phyloP scores from a whole-genome alignment of 2,329 filamentous ascomycete genomes.

The Allantophomopsis cytisporea region DNA sequence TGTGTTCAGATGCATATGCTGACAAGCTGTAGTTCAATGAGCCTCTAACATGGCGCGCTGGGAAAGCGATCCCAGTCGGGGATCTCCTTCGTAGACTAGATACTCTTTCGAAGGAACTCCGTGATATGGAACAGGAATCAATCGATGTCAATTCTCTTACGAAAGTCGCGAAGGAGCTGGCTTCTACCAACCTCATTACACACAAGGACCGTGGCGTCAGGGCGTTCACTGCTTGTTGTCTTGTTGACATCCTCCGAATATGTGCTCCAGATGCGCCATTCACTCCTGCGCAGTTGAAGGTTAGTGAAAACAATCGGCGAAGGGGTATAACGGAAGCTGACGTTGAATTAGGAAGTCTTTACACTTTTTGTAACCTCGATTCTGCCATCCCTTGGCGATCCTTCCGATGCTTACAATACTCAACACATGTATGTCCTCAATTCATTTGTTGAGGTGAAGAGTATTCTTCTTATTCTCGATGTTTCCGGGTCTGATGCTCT shows the following conservation, averaged over 20 bases:
- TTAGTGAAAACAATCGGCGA: constrained; percentile 22
- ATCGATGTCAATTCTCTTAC: constrained; percentile 72
- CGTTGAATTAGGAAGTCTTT: constrained; percentile 68
- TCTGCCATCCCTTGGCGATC: constrained; percentile 73
- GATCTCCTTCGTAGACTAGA: constrained; percentile 75
- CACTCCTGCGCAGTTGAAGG: constrained; percentile 80
- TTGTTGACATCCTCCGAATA: constrained; percentile 85
- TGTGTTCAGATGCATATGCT: too few species aligned
- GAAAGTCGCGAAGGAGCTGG: constrained; percentile 75
- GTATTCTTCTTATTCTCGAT: constrained; percentile 82
- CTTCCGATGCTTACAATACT: constrained; percentile 78
- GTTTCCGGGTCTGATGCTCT: constrained; percentile 71
- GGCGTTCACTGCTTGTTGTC: constrained; percentile 75
- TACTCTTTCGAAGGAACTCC: constrained; percentile 68
- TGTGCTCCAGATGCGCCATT: constrained; percentile 94
- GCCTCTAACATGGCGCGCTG: constrained; percentile 79
- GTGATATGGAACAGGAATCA: constrained; percentile 76
- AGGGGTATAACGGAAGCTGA: neutral
- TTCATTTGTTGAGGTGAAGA: constrained; percentile 86
- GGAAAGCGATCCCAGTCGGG: constrained; percentile 73
- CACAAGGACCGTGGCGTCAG: constrained; percentile 93
- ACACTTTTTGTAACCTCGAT: constrained; percentile 73
- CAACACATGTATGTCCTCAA: constrained; percentile 87
- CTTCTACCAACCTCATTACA: constrained; percentile 64
- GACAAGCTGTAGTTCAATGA: constrained; percentile 49